These are phyloP conservation scores for Ascomycota sp. DNA, from an alignment of 2,329 filamentous ascomycete genomes.

Conservation along the genomic window DNA sequence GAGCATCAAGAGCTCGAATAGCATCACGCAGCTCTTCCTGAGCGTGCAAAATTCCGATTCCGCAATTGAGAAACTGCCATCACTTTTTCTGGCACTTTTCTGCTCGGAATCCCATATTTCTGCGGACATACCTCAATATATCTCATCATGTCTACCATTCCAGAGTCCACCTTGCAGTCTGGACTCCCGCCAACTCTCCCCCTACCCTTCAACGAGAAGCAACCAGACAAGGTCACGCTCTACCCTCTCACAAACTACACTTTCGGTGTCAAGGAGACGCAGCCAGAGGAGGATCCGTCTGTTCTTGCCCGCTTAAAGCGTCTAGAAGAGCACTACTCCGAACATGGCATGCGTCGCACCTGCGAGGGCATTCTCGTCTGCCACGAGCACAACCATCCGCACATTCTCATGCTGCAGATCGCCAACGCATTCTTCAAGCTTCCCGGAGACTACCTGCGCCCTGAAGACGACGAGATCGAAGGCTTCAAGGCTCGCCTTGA, in stretches of 20 bases:
- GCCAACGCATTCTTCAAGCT: conserved; percentile 99
- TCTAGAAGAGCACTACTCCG: conserved; percentile 81
- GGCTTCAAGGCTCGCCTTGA: conserved; percentile 91
- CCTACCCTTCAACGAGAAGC: conserved; percentile 66
- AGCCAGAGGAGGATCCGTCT: conserved; percentile 91
- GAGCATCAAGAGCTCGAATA: no score
- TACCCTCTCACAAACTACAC: conserved; percentile 97
- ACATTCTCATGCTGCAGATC: conserved; percentile 97
- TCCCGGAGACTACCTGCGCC: conserved; percentile 79
- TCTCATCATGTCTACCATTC: conserved; percentile 57
- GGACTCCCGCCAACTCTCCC: conserved; percentile 58
- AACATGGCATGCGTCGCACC: conserved; percentile 87
- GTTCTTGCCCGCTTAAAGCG: conserved; percentile 80
- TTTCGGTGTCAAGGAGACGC: conserved; percentile 93
- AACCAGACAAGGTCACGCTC: conserved; percentile 71
- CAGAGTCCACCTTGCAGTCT: conserved; percentile 52
- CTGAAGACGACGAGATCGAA: conserved; percentile 72
- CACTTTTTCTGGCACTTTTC: neutral
- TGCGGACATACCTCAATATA: neutral
- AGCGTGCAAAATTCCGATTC: no score
- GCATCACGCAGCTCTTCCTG: no score
- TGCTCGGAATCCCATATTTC: neutral
- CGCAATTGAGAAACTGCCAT: no score
- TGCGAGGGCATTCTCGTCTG: conserved; percentile 94
- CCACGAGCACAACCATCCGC: conserved; percentile 96